Evolutionary conservation across 176 grass and related monocot genomes (phyloP).

Genomic region (Pharus latifolius): DNA sequence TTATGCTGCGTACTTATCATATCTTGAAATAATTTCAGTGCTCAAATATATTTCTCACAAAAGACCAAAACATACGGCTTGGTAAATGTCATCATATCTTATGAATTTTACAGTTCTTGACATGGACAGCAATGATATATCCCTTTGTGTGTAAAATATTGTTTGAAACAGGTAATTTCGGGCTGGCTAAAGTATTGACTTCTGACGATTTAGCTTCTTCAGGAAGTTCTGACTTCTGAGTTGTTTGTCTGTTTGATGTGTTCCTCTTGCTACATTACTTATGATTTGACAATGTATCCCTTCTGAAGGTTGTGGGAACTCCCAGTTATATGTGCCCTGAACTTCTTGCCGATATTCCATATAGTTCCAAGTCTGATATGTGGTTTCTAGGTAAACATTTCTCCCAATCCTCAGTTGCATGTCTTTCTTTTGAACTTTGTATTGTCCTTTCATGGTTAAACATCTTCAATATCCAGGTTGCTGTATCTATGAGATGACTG

Average conservation of each 20-base stretch:
- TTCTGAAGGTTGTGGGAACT: slow-evolving; percentile 85
- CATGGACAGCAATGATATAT: slow-evolving; percentile 5
- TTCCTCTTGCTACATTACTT: neutral
- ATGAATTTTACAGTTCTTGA: neutral
- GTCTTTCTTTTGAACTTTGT: neutral
- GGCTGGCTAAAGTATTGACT: slow-evolving; percentile 81
- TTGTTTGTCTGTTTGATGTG: neutral
- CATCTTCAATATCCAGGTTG: slow-evolving; percentile 42
- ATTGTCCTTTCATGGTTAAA: slow-evolving; percentile 6
- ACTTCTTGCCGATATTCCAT: slow-evolving; percentile 98
- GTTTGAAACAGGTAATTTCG: slow-evolving; percentile 74
- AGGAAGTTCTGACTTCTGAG: slow-evolving; percentile 39
- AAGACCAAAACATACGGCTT: slow-evolving; percentile 77
- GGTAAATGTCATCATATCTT: slow-evolving; percentile 33
- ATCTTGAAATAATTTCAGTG: slow-evolving; percentile 39
- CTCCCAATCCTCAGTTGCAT: neutral
- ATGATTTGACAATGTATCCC: neutral
- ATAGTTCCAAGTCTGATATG: slow-evolving; percentile 96
- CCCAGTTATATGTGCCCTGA: slow-evolving; percentile 99
- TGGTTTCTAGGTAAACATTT: slow-evolving; percentile 71
- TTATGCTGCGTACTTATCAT: slow-evolving; percentile 12
- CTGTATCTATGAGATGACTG: slow-evolving; percentile 93
- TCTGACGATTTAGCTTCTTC: slow-evolving; percentile 95
- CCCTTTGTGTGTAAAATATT: slow-evolving; percentile 8
- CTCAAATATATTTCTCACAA: slow-evolving; percentile 95